Evolutionary conservation across 768 basidiomycete genomes (phyloP).

Genomic region (Lentinula guzmanii): DNA sequence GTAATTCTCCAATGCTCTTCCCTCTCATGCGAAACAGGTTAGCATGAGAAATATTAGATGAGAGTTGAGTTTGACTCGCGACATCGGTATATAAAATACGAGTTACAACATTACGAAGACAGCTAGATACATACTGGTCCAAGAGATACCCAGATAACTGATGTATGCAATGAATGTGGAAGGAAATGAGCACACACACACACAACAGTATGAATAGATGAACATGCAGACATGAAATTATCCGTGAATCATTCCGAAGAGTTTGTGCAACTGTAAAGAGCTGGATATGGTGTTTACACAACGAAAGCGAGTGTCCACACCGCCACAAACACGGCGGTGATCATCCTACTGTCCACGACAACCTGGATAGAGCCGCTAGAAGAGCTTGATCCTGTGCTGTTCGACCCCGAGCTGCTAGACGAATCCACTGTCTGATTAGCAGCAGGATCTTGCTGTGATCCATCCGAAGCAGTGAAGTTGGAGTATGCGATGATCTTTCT

Average conservation of each 20-base stretch:
- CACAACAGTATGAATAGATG: too few species aligned
- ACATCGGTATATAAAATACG: not conserved
- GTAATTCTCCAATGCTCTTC: too few species aligned
- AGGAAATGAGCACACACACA: too few species aligned
- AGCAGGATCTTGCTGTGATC: not conserved
- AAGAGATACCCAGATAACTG: too few species aligned
- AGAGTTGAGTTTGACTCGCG: not conserved
- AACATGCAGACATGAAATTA: too few species aligned
- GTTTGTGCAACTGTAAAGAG: not conserved
- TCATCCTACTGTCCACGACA: not conserved
- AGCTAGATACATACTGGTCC: not conserved
- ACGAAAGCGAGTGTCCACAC: not conserved
- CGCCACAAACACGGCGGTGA: not conserved
- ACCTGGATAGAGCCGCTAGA: not conserved
- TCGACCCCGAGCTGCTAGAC: not conserved
- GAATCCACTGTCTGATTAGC: constrained; percentile 1
- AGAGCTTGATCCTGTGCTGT: not conserved
- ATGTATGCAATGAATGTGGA: too few species aligned
- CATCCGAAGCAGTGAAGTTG: constrained; percentile 1
- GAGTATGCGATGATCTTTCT: not conserved
- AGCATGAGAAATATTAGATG: too few species aligned
- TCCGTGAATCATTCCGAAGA: not conserved
- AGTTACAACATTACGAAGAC: not conserved
- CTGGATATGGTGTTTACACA: not conserved
- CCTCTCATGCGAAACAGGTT: not conserved